Evolutionary conservation across 2,329 filamentous ascomycete species (phyloP), one percentile per base, ranked within the genome.

Genomic region (Dactylellina parvicollis): DNA sequence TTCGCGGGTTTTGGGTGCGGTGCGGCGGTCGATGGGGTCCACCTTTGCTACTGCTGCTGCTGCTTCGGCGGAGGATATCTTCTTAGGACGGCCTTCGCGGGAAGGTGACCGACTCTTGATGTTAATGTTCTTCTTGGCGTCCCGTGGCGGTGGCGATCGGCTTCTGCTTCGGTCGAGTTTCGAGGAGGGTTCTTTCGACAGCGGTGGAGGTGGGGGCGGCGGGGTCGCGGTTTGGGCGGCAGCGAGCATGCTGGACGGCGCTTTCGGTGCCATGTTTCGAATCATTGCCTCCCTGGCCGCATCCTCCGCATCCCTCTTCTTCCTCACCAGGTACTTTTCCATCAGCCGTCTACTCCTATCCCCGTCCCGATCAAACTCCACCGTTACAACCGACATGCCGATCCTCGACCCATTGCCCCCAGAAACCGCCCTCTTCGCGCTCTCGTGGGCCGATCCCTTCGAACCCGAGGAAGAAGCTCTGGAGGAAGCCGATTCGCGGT

Each of bases 301-400:
- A 34, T 77, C 77, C 9, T 76, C 85, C 64, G 86, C 83, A 79
- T 88, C 87, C 69, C 88, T 86, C 75, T 86, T 86, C 75, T 89
- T 89, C 74, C 86, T 87, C 77, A 88, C 89, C 66, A 97, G 84
- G 28, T 88, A 86, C 65, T 87, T 87, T 73, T 93, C 88, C 40
- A 97, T 86, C 83, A 96, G 87, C 61, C 88, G 88, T 61, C 88
- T 86, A 78, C 92, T 96, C 79, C 90, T 90, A 69, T 89, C 87
- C 3, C 95, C 93, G 79, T 97, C 92, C 0, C 92, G 89, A 82
- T 99, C 95, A 76, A 92, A 89, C 78, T 96, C 90, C 4, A 98
- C 92, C 76, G 87, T 89, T 66, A 99, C 88, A 9, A 87, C 84
- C 74, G 89, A 87, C 28, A 89, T 85, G 60, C 95, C 93, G 76